phyloP scores from a whole-genome alignment of 2,329 filamentous ascomycete species.

The Teratosphaeria pseudoeucalypti region DNA sequence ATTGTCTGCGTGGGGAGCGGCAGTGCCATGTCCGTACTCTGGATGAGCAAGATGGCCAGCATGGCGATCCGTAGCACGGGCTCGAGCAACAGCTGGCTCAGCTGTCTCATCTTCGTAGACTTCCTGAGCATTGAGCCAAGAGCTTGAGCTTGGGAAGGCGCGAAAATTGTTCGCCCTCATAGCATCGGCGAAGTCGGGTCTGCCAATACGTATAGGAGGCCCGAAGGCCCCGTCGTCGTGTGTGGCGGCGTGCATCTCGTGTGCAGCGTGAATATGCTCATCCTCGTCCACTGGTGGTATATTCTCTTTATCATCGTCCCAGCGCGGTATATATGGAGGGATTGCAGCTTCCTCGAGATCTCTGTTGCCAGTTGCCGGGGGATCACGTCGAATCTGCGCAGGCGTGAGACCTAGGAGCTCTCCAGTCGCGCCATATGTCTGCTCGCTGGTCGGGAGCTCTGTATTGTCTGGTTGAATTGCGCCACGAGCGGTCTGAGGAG shows the following conservation, averaged over 20 bases:
- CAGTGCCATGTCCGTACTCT: neutral
- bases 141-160: conserved; percentile 1
- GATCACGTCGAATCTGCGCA: neutral
- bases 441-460: conserved; percentile 21
- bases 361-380: neutral
- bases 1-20: neutral
- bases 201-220: neutral
- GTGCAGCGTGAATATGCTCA: neutral
- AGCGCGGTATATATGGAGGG: neutral
- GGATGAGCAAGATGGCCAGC: neutral
- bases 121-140: neutral
- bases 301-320: conserved; percentile 12
- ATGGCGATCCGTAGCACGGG: neutral
- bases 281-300: conserved; percentile 5
- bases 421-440: conserved; percentile 22
- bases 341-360: neutral
- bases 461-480: conserved; percentile 5
- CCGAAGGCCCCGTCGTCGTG: neutral
- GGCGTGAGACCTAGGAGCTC: conserved; percentile 18
- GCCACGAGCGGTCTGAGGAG: conserved; percentile 3
- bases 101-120: neutral
- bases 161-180: neutral
- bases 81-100: neutral
- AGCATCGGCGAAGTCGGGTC: neutral
- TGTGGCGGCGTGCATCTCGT: neutral